Conservation (phyloP, 1,284 basidiomycete genomes). For the Phlebopus sp. region DNA sequence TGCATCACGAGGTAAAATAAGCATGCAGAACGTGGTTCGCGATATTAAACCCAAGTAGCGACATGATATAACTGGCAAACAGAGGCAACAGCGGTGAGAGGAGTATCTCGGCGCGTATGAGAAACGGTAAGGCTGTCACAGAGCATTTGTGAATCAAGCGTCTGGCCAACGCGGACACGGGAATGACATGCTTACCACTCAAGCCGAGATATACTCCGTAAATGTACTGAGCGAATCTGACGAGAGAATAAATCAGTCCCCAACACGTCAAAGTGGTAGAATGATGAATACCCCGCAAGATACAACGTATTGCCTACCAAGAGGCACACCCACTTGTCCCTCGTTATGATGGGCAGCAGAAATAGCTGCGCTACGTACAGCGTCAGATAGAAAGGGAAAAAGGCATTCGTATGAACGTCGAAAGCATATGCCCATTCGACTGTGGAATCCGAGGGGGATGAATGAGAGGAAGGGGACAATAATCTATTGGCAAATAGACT, state of each 20-base stretch:
- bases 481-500: constrained; percentile 76
- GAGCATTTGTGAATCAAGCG: constrained; percentile 6
- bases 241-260: constrained; percentile 3
- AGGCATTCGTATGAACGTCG: constrained; percentile 92
- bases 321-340: constrained; percentile 87
- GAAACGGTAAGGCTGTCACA: constrained; percentile 78
- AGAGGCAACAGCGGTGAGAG: constrained; percentile 84
- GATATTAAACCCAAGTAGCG: constrained; percentile 87
- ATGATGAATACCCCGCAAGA: constrained; percentile 65
- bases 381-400: constrained; percentile 89
- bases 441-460: constrained; percentile 64
- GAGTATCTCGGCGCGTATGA: constrained; percentile 83
- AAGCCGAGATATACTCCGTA: constrained; percentile 91
- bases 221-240: constrained; percentile 80
- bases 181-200: constrained; percentile 50
- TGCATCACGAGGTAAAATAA: constrained; percentile 68
- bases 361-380: constrained; percentile 85
- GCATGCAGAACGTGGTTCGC: constrained; percentile 71
- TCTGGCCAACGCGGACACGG: neutral
- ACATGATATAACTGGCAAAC: constrained; percentile 81
- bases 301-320: constrained; percentile 94
- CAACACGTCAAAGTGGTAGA: neutral
- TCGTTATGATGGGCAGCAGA: constrained; percentile 76
- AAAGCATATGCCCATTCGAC: constrained; percentile 94
- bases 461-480: constrained; percentile 71